These are phyloP conservation scores for Hyaloscypha bicolor DNA, from an alignment of 495 filamentous ascomycete genomes.

Conservation along the genomic window DNA sequence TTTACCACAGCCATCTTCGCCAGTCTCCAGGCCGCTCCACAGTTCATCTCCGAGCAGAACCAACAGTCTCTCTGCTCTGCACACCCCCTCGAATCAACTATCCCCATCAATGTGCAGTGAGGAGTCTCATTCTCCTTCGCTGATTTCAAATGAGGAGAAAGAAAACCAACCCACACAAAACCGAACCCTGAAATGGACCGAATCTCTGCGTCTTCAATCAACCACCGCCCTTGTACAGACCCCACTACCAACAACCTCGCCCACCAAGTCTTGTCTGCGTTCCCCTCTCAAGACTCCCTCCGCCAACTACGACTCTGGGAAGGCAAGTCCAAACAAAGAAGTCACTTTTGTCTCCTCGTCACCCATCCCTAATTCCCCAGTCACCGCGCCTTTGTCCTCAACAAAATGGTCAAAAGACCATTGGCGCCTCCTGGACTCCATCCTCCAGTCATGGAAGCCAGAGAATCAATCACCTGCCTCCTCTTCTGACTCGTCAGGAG, in stretches of 20 bases:
- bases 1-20: not conserved
- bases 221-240: slow-evolving; percentile 2
- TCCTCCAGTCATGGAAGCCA: slow-evolving; percentile 28
- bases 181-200: slow-evolving; percentile 28
- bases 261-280: slow-evolving; percentile 52
- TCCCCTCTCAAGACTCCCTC: slow-evolving; percentile 47
- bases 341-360: slow-evolving; percentile 34
- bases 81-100: not conserved
- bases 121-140: slow-evolving; percentile 6
- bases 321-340: slow-evolving; percentile 21
- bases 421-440: slow-evolving; percentile 30
- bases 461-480: slow-evolving; percentile 2
- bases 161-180: slow-evolving; percentile 16
- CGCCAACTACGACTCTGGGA: not conserved
- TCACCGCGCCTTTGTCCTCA: slow-evolving; percentile 20
- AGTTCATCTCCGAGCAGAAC: slow-evolving; percentile 18
- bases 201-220: slow-evolving; percentile 11
- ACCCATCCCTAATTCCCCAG: slow-evolving; percentile 25
- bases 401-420: slow-evolving; percentile 34
- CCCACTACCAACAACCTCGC: slow-evolving; percentile 40
- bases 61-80: slow-evolving; percentile 16
- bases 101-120: slow-evolving; percentile 11
- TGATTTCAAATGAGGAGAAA: slow-evolving; percentile 15
- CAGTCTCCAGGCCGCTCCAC: slow-evolving; percentile 18
- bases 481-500: slow-evolving; percentile 2